Percentiles rank a stretch among this genome's conserved stretches.
These are phyloP conservation scores for Aethionema arabicum DNA, from an alignment of 345 rosid genomes.

Conservation along the genomic window DNA sequence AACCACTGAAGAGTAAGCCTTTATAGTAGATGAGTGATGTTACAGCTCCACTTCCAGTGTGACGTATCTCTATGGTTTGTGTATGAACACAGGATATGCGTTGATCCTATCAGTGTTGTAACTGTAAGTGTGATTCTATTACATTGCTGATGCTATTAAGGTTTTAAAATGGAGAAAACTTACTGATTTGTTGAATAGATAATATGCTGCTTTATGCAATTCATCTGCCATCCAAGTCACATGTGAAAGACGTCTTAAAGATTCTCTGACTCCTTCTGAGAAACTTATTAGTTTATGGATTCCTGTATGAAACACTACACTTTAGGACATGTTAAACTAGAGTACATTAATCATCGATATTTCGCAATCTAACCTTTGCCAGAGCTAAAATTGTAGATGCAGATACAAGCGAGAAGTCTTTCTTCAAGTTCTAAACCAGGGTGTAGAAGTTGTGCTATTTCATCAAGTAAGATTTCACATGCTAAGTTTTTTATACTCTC, in stretches of 20 bases:
- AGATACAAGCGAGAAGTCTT: slow-evolving; percentile 74
- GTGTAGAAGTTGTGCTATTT: slow-evolving; percentile 67
- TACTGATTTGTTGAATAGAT: slow-evolving; percentile 71
- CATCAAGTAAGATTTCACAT: slow-evolving; percentile 63
- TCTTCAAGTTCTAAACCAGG: slow-evolving; percentile 86
- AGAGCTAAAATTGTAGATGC: slow-evolving; percentile 87
- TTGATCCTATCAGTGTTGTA: slow-evolving; percentile 46
- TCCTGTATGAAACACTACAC: slow-evolving; percentile 44
- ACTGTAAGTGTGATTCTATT: slow-evolving; percentile 9
- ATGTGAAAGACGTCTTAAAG: slow-evolving; percentile 76
- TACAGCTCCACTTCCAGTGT: slow-evolving; percentile 66
- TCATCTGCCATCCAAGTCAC: slow-evolving; percentile 98
- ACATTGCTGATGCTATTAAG: neutral
- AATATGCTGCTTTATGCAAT: slow-evolving; percentile 78
- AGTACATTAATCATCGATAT: neutral
- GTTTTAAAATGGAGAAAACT: slow-evolving; percentile 37
- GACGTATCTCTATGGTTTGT: slow-evolving; percentile 71
- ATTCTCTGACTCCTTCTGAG: slow-evolving; percentile 86
- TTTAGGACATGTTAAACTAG: slow-evolving; percentile 12
- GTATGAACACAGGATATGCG: slow-evolving; percentile 93
- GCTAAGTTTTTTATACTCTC: slow-evolving; percentile 54
- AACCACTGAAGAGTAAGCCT: slow-evolving; percentile 84
- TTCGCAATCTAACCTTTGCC: slow-evolving; percentile 56
- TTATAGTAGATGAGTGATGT: slow-evolving; percentile 81
- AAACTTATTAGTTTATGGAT: slow-evolving; percentile 73